Percentiles rank a stretch among this genome's conserved stretches.
phyloP scores from a whole-genome alignment of 2,329 filamentous ascomycete species.

The Sclerotinia nivalis region DNA sequence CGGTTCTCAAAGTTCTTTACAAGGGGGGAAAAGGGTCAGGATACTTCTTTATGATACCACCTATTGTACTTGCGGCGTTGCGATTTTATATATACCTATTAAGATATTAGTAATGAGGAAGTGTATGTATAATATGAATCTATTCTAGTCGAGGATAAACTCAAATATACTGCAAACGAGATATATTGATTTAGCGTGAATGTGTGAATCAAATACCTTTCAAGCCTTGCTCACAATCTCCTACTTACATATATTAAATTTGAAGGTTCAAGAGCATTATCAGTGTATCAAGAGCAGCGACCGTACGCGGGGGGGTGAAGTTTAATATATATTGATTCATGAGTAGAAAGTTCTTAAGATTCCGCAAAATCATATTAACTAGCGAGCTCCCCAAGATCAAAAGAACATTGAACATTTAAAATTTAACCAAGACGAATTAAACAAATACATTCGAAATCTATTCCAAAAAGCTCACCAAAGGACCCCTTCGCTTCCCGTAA shows the following conservation, averaged over 20 bases:
- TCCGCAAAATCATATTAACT: too few relatives aligned
- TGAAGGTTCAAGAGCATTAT: too few relatives aligned
- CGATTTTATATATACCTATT: neutral
- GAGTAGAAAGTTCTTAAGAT: too few relatives aligned
- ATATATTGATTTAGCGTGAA: neutral
- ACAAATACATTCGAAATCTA: neutral
- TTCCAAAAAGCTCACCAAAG: neutral
- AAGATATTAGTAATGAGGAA: neutral
- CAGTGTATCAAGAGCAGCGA: too few relatives aligned
- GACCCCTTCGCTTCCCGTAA: neutral
- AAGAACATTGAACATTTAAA: too few relatives aligned
- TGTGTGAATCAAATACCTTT: neutral
- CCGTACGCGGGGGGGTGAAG: too few relatives aligned
- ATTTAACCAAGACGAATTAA: too few relatives aligned
- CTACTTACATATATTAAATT: too few relatives aligned
- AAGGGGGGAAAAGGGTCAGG: neutral
- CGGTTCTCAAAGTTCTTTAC: neutral
- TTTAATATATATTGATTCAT: too few relatives aligned
- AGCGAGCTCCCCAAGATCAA: too few relatives aligned
- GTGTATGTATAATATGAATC: neutral
- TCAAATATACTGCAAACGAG: neutral
- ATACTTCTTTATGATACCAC: constrained; percentile 17
- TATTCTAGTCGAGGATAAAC: neutral
- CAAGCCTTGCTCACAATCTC: too few relatives aligned
- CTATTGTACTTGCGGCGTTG: constrained; percentile 16